Base-by-base conservation (phyloP, 202 grass and related monocot genomes). In the Saccharum hybrid region DNA sequence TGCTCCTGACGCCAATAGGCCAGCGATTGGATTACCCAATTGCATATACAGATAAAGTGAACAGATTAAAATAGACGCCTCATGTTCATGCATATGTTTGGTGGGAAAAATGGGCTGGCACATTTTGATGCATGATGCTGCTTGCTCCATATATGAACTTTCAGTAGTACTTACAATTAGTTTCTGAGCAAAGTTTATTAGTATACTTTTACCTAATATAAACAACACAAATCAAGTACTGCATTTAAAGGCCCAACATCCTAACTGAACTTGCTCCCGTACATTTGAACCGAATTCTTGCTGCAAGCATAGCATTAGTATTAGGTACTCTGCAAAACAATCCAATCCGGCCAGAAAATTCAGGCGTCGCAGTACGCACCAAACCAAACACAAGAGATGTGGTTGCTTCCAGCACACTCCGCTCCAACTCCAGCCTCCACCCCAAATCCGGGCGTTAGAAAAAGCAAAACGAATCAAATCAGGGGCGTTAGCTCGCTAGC, bases 351-450 rank as follows among this genome's bases (percentile, higher is more conserved):
- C 7, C 0, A 30, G 4, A 66, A 45, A 76, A 56, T 64, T 19
- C 61, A 22, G 45, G 0, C 72, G 11, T 0, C 4, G 13, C 15
- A 41, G 66, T 22, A 31, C 43, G 23, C 13, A 28, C 70, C 52
- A 56, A 56, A 51, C 70, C 43, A 28, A 28, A 71, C 66, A 4
- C 19, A 3, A 1, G 23, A 8, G 19, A 8, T 2, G 2, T 43
- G 65, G 45, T 85, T 77, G 82, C 87, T 85, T 89, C 68, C 68
- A 10, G 21, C 70, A 70, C 57, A 60, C 56, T 60, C 56, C n/a
- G 49, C 71, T 43, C 31, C 49, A 30, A 11, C 52, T 8, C 19
- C 43, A 46, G 0, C 45, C 18, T 57, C 57, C 57, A 23, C 41
- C 72, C 42, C 37, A 6, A 72, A 42, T 75, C 34, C n/a, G 78